Evolutionary conservation across 306 rosid species (phyloP).

Genomic region (Acacia acuminata): DNA sequence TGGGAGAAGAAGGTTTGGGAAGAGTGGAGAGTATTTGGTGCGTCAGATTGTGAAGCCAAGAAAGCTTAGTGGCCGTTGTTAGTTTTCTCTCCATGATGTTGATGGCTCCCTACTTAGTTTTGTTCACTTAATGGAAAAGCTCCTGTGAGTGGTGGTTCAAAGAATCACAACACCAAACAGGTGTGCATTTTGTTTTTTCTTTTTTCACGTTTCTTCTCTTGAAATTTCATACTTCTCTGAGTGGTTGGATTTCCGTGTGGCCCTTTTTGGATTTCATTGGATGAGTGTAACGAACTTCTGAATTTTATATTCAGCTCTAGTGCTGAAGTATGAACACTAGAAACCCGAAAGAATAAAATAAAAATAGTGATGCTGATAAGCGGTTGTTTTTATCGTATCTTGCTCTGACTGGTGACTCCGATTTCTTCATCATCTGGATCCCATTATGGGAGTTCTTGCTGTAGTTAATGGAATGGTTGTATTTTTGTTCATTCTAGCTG

Average conservation of each 20-base stretch:
- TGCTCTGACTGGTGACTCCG: neutral
- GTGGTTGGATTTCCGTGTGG: slow-evolving; percentile 32
- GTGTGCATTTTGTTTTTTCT: slow-evolving; percentile 1
- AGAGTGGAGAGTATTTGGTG: slow-evolving; percentile 49
- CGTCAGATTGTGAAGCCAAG: slow-evolving; percentile 32
- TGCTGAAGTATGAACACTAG: slow-evolving; percentile 16
- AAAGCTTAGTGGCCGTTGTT: slow-evolving; percentile 46
- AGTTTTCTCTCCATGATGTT: slow-evolving; percentile 49
- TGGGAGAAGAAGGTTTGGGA: slow-evolving; percentile 30
- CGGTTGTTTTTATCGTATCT: slow-evolving; percentile 25
- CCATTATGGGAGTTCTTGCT: slow-evolving; percentile 37
- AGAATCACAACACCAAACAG: slow-evolving; percentile 29
- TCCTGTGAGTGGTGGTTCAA: slow-evolving; percentile 36
- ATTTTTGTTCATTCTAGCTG: neutral
- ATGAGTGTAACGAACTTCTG: slow-evolving; percentile 23
- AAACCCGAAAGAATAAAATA: neutral
- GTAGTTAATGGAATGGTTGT: slow-evolving; percentile 11
- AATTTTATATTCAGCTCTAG: slow-evolving; percentile 1
- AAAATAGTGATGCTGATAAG: neutral
- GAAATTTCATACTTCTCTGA: neutral
- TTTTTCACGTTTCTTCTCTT: neutral
- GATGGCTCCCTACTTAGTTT: slow-evolving; percentile 26
- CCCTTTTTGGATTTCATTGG: slow-evolving; percentile 8
- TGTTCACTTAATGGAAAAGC: slow-evolving; percentile 38
- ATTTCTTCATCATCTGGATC: slow-evolving; percentile 18